Conservation (phyloP, 1,284 basidiomycete genomes). For the Puccinia coronata region DNA sequence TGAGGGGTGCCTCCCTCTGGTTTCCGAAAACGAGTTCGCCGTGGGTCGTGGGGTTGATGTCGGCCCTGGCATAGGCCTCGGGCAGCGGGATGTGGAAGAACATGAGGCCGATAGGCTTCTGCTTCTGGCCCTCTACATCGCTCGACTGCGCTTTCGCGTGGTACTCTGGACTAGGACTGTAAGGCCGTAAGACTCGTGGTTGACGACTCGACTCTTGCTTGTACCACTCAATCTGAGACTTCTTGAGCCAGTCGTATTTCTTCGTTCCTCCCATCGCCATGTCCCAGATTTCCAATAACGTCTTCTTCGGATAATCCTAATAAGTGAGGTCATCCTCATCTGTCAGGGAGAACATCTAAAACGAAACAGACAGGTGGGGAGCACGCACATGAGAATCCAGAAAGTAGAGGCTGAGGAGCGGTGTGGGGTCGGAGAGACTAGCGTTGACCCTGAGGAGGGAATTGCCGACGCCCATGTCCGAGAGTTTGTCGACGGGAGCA, state of each 20-base stretch:
- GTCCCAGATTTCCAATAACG: slow-evolving; percentile 34
- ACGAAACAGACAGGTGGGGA: not conserved
- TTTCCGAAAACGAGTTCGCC: slow-evolving; percentile 51
- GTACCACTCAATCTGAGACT: slow-evolving; percentile 46
- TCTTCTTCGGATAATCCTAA: slow-evolving; percentile 20
- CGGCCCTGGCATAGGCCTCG: slow-evolving; percentile 54
- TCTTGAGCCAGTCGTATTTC: slow-evolving; percentile 44
- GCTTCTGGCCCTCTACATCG: not conserved
- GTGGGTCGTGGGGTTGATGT: slow-evolving; percentile 38
- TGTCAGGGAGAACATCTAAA: not conserved
- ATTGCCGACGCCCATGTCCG: slow-evolving; percentile 47
- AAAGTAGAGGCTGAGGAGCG: slow-evolving; percentile 53
- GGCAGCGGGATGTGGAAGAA: slow-evolving; percentile 58
- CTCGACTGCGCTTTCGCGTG: not conserved
- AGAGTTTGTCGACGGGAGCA: not conserved
- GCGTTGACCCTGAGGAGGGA: slow-evolving; percentile 39
- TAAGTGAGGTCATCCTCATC: not conserved
- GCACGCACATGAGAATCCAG: slow-evolving; percentile 53
- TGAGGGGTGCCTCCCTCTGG: slow-evolving; percentile 52
- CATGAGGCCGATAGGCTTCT: slow-evolving; percentile 54
- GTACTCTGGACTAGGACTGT: not conserved
- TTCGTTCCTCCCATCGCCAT: slow-evolving; percentile 20
- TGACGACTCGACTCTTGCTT: slow-evolving; percentile 13
- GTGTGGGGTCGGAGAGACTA: slow-evolving; percentile 9
- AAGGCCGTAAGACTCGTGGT: slow-evolving; percentile 28